A percentile compares a stretch with the other conserved stretches of the same genome.
Evolutionary conservation across 2,329 filamentous ascomycete genomes (phyloP).

Genomic region (Truncatella angustata): DNA sequence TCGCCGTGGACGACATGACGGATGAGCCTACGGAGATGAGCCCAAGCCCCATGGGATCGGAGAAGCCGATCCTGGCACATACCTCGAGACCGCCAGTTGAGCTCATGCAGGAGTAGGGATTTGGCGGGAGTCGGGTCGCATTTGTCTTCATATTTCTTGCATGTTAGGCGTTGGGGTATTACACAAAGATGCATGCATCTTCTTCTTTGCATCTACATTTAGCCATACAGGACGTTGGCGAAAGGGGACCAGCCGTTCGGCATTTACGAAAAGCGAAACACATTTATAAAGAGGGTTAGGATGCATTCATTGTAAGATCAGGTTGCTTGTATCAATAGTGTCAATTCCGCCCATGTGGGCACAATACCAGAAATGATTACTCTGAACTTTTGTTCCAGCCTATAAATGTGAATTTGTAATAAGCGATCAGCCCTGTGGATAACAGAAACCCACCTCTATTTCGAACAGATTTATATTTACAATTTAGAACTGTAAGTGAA

Average conservation of each 20-base stretch:
- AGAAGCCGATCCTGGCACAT: conserved; percentile 54
- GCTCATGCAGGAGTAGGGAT: conserved; percentile 46
- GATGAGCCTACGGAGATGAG: conserved; percentile 47
- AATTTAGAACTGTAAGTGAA: too few species aligned
- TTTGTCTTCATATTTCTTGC: background rate
- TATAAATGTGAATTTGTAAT: too few species aligned
- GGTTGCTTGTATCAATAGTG: too few species aligned
- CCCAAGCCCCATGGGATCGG: conserved; percentile 32
- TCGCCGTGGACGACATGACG: conserved; percentile 67
- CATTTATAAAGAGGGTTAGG: too few species aligned
- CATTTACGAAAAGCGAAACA: background rate
- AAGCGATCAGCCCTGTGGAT: too few species aligned
- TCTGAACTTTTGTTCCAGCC: too few species aligned
- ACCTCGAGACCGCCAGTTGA: conserved; percentile 64
- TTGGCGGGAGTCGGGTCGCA: too few species aligned
- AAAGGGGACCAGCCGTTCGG: background rate
- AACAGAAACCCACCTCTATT: too few species aligned
- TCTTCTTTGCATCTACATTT: background rate
- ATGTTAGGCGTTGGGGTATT: conserved; percentile 4
- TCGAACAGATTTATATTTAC: too few species aligned
- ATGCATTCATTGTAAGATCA: too few species aligned
- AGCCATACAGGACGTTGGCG: background rate
- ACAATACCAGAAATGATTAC: too few species aligned
- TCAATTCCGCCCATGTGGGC: too few species aligned
- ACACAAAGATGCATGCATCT: background rate